Base-by-base conservation (phyloP, 768 basidiomycete genomes). In the Boletus rubroflammeus region DNA sequence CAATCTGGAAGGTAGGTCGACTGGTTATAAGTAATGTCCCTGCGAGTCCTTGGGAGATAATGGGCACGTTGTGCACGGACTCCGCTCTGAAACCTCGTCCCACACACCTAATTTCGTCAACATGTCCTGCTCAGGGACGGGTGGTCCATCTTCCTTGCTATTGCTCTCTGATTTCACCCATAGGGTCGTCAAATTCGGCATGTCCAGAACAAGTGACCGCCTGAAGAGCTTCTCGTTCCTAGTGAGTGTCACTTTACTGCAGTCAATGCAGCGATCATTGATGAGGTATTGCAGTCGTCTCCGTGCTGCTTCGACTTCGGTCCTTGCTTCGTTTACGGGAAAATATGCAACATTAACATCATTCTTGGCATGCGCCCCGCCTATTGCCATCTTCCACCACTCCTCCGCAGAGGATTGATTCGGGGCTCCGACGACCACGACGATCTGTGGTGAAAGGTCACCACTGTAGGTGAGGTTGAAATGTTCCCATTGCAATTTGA, bases 401-500 rank as follows among this genome's bases (percentile, higher is more conserved):
- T 52, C 17, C n/a, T 67, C 48, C 23, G 67, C 67, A 40, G 44
- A 50, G 4, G 2, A 0, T 39, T 56, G 58, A 39, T 51, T 35
- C 8, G 19, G 7, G 10, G 60, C 67, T 36, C 66, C 66, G 23
- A 56, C 28, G 15, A 67, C 56, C 29, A 67, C 49, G 21, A 69
- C 51, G 40, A 67, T 62, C 31, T 51, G 62, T 10, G 66, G 67
- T 21, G 66, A 60, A 29, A 67, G 58, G 25, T 67, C 60, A 9
- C 66, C 66, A 34, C 67, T 55, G 10, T 69, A 67, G 2, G 67
- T 60, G 34, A 53, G 19, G 44, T 60, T 54, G 55, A 67, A 67
- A 41, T 65, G 51, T 28, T 67, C 62, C 67, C 67, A 69, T 52
- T 64, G 65, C 2, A 25, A 50, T 54, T 50, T 69, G 56, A 59